Conservation (phyloP, 768 basidiomycete genomes). For the Tephrocybe sp. region DNA sequence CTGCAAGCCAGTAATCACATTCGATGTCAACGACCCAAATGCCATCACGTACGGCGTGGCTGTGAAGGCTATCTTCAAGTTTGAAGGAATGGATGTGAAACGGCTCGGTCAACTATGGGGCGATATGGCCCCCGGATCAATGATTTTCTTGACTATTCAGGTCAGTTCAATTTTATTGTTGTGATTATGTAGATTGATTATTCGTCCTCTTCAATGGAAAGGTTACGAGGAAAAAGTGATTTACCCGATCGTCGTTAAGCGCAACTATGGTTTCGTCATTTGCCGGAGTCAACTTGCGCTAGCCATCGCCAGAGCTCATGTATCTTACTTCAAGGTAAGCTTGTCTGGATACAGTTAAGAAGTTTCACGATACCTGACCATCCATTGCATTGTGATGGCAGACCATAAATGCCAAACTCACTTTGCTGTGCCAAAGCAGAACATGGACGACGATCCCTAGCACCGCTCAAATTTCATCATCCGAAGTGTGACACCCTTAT, state of each 20-base stretch:
- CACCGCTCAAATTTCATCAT: too few species aligned
- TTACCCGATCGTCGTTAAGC: constrained; percentile 3
- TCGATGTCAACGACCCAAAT: not conserved
- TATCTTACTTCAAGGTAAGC: constrained; percentile 1
- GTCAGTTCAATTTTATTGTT: not conserved
- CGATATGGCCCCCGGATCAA: not conserved
- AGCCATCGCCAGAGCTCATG: not conserved
- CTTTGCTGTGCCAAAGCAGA: too few species aligned
- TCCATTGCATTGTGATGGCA: too few species aligned
- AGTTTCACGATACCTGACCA: too few species aligned
- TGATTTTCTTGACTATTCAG: not conserved
- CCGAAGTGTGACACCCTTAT: too few species aligned
- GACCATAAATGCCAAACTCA: too few species aligned
- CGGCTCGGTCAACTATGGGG: not conserved
- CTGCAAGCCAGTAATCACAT: not conserved
- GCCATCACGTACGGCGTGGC: not conserved
- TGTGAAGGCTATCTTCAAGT: not conserved
- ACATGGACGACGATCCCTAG: too few species aligned
- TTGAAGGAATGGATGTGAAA: not conserved
- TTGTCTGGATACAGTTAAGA: too few species aligned
- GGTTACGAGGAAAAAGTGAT: not conserved
- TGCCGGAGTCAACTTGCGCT: constrained; percentile 2
- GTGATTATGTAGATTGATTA: not conserved
- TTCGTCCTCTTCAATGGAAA: not conserved
- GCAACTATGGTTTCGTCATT: constrained; percentile 5